These are phyloP conservation scores for Gossypium ekmanianum DNA, from an alignment of 345 rosid species.

Conservation along the genomic window DNA sequence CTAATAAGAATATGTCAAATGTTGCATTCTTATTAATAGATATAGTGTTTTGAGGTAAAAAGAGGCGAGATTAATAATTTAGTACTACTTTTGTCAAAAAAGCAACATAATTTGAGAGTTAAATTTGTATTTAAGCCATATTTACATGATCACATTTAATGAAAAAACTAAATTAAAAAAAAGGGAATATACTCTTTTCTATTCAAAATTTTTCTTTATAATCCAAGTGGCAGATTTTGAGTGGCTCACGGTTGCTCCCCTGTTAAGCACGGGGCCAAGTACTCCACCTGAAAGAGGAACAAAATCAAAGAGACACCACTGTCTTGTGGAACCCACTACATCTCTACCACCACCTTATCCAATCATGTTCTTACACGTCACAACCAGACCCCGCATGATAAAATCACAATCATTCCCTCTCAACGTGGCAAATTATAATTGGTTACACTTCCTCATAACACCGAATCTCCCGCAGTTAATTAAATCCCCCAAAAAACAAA, in stretches of 20 bases:
- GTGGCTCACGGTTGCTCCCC: neutral
- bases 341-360: neutral
- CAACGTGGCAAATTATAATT: constrained; percentile 17
- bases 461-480: constrained; percentile 16
- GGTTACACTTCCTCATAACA: neutral
- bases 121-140: too few relatives aligned
- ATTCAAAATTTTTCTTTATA: neutral
- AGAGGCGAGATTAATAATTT: too few relatives aligned
- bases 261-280: constrained; percentile 3
- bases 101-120: too few relatives aligned
- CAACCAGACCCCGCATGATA: neutral
- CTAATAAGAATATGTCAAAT: too few relatives aligned
- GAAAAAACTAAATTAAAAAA: too few relatives aligned
- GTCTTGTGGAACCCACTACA: neutral
- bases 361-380: constrained; percentile 14
- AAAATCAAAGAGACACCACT: neutral
- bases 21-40: too few relatives aligned
- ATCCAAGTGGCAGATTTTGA: neutral
- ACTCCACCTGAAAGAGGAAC: constrained; percentile 12
- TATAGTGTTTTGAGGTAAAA: too few relatives aligned
- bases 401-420: neutral
- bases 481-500: neutral
- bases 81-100: too few relatives aligned
- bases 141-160: too few relatives aligned
- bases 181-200: too few relatives aligned